Percentiles rank a stretch among this genome's conserved stretches.
phyloP scores from a whole-genome alignment of 176 grass and related monocot genomes.

The Phragmites australis region DNA sequence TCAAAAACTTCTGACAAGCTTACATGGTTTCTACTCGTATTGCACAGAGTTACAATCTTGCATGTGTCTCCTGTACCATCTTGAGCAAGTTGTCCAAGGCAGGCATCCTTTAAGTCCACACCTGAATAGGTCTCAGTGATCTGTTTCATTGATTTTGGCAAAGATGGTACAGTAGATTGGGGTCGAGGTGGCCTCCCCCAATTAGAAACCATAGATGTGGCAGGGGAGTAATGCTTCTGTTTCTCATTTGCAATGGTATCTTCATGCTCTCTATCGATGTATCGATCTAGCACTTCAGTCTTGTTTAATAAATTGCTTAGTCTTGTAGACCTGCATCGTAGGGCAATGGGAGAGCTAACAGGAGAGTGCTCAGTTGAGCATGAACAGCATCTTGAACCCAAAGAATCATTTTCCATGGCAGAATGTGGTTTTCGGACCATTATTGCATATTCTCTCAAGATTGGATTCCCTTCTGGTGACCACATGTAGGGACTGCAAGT shows the following conservation, averaged over 20 bases:
- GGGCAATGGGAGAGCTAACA: constrained; percentile 48
- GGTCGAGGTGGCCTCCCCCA: constrained; percentile 61
- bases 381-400: constrained; percentile 53
- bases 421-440: constrained; percentile 9
- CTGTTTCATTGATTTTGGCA: constrained; percentile 41
- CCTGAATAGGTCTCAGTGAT: constrained; percentile 21
- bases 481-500: constrained; percentile 41
- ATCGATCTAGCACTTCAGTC: constrained; percentile 59
- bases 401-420: constrained; percentile 46
- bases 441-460: constrained; percentile 27
- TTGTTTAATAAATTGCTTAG: constrained; percentile 49
- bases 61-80: constrained; percentile 22
- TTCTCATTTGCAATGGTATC: constrained; percentile 35
- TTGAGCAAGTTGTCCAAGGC: constrained; percentile 12
- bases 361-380: constrained; percentile 55
- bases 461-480: constrained; percentile 46
- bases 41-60: constrained; percentile 8
- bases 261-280: constrained; percentile 64
- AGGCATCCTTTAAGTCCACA: constrained; percentile 28
- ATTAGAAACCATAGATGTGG: constrained; percentile 44
- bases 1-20: constrained; percentile 33
- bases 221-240: constrained; percentile 26
- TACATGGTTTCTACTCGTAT: constrained; percentile 21
- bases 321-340: constrained; percentile 46
- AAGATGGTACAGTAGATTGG: constrained; percentile 42